Evolutionary conservation across 2,329 filamentous ascomycete species (phyloP).

Genomic region (Colletotrichum melonis): DNA sequence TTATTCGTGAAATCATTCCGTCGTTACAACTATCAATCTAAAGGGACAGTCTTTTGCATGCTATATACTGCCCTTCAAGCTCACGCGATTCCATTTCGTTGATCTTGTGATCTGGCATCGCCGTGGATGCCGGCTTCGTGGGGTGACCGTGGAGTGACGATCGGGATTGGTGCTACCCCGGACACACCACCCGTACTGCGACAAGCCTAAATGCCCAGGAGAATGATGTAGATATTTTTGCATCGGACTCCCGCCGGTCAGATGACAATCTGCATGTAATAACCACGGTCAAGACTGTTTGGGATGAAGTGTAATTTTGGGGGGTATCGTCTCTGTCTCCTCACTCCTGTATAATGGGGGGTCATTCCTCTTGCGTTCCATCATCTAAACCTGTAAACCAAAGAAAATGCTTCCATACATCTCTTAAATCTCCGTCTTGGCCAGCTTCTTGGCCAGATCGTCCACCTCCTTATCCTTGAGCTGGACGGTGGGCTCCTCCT

Average conservation of each 20-base stretch:
- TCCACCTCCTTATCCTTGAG: slow-evolving; percentile 84
- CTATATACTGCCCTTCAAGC: slow-evolving; percentile 5
- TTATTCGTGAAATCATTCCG: neutral
- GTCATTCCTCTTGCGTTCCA: slow-evolving; percentile 34
- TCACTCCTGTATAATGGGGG: slow-evolving; percentile 24
- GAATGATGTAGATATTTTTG: neutral
- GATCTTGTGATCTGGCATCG: slow-evolving; percentile 8
- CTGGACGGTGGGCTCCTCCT: slow-evolving; percentile 78
- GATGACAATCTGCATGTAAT: neutral
- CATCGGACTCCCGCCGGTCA: neutral
- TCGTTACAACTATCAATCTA: too few relatives aligned
- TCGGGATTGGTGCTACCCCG: neutral
- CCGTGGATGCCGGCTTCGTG: slow-evolving; percentile 8
- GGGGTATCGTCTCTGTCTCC: slow-evolving; percentile 37
- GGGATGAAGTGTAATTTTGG: slow-evolving; percentile 35
- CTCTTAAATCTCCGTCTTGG: slow-evolving; percentile 73
- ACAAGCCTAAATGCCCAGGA: neutral
- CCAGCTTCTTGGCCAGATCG: slow-evolving; percentile 78
- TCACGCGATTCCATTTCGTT: slow-evolving; percentile 5
- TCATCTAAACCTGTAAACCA: slow-evolving; percentile 34
- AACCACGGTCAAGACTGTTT: neutral
- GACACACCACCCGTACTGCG: neutral
- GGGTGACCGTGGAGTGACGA: slow-evolving; percentile 28
- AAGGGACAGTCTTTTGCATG: neutral
- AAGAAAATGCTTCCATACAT: slow-evolving; percentile 23